phyloP scores from a whole-genome alignment of 768 basidiomycete species.

The Rhizopogon roseolus region DNA sequence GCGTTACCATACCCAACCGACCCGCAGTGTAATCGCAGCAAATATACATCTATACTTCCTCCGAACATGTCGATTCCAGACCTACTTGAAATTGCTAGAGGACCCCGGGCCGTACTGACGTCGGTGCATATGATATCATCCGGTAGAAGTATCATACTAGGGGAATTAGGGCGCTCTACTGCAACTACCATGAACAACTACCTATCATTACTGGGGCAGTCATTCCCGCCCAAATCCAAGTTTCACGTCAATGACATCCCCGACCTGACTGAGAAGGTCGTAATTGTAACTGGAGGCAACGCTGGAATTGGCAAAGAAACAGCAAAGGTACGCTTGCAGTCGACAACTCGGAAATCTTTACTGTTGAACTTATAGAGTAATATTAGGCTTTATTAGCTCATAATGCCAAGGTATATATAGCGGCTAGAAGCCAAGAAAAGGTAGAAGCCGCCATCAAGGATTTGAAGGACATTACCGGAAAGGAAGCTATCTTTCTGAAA shows the following conservation, averaged over 20 bases:
- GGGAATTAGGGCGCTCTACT: not conserved
- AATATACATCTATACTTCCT: too few relatives aligned
- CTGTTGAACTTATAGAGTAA: not conserved
- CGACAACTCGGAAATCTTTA: not conserved
- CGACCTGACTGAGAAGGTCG: conserved; percentile 43
- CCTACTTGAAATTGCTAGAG: too few relatives aligned
- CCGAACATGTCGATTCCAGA: too few relatives aligned
- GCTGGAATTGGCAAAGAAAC: conserved; percentile 55
- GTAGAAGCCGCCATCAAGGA: conserved; percentile 46
- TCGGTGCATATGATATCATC: too few relatives aligned
- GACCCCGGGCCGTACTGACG: too few relatives aligned
- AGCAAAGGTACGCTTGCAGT: conserved; percentile 44
- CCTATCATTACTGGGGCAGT: conserved; percentile 24
- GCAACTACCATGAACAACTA: conserved; percentile 19
- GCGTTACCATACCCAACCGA: too few relatives aligned
- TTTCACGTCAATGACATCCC: conserved; percentile 46
- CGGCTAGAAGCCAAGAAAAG: conserved; percentile 41
- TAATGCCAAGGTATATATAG: conserved; percentile 67
- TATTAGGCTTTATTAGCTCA: conserved; percentile 45
- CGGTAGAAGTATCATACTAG: not conserved
- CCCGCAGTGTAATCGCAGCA: too few relatives aligned
- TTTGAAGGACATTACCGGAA: conserved; percentile 43
- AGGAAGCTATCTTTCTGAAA: conserved; percentile 36
- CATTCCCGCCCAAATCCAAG: conserved; percentile 37
- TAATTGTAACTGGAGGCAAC: conserved; percentile 34